Conservation (phyloP, 768 basidiomycete genomes). For the Termitomyces sp. region DNA sequence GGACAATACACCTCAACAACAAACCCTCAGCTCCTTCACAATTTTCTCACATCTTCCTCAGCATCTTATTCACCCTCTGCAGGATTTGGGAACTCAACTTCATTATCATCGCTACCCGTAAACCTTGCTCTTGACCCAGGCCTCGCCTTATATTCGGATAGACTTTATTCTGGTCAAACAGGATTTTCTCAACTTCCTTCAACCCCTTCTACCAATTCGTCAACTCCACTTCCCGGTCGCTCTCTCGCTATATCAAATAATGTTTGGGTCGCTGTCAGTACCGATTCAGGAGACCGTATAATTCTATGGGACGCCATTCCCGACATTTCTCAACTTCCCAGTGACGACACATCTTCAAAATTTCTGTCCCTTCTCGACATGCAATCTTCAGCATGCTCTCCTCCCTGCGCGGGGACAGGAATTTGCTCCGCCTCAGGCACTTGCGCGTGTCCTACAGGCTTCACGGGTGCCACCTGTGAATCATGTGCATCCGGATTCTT, state of each 20-base stretch:
- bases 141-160: slow-evolving; percentile 57
- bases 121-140: slow-evolving; percentile 66
- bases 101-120: slow-evolving; percentile 58
- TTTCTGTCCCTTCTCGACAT: slow-evolving; percentile 65
- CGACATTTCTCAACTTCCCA: slow-evolving; percentile 67
- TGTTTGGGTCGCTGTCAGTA: slow-evolving; percentile 63
- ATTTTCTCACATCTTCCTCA: slow-evolving; percentile 61
- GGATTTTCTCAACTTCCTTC: slow-evolving; percentile 57
- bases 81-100: slow-evolving; percentile 61
- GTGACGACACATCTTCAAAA: slow-evolving; percentile 33
- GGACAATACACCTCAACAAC: slow-evolving; percentile 73
- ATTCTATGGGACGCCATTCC: slow-evolving; percentile 80
- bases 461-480: slow-evolving; percentile 79
- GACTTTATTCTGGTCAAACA: slow-evolving; percentile 64
- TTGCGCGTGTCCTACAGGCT: slow-evolving; percentile 72
- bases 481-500: slow-evolving; percentile 73
- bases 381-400: slow-evolving; percentile 71
- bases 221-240: slow-evolving; percentile 47
- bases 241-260: slow-evolving; percentile 70
- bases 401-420: slow-evolving; percentile 70
- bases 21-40: slow-evolving; percentile 68
- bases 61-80: slow-evolving; percentile 53
- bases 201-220: slow-evolving; percentile 40
- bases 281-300: slow-evolving; percentile 53
- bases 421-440: slow-evolving; percentile 68